phyloP scores from a whole-genome alignment of 306 rosid genomes.

The Parietaria judaica region DNA sequence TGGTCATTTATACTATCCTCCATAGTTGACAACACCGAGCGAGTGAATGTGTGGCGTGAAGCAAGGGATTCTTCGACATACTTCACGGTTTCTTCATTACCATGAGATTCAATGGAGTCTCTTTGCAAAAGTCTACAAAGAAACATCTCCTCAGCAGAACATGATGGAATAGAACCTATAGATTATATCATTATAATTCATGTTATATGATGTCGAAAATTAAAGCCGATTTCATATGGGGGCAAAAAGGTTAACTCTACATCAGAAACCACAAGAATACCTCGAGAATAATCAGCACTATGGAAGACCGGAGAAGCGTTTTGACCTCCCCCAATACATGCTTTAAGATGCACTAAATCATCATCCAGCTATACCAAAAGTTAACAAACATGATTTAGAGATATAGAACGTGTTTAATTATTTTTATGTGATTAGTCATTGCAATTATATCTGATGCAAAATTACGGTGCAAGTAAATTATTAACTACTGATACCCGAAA shows the following conservation, averaged over 20 bases:
- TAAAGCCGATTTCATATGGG: not conserved
- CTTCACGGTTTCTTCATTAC: constrained; percentile 27
- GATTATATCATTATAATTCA: constrained; percentile 26
- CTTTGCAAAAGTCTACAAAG: constrained; percentile 73
- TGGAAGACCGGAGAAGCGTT: constrained; percentile 39
- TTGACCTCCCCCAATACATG: constrained; percentile 60
- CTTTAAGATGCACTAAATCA: constrained; percentile 73
- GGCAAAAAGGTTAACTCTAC: not conserved
- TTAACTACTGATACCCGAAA: not conserved
- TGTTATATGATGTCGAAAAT: constrained; percentile 12
- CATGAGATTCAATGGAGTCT: constrained; percentile 47
- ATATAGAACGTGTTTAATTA: too few relatives aligned
- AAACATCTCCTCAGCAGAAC: constrained; percentile 74
- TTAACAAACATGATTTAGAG: constrained; percentile 15
- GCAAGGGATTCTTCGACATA: constrained; percentile 63
- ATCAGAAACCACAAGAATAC: constrained; percentile 22
- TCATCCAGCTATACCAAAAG: constrained; percentile 56
- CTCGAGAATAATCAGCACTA: constrained; percentile 34
- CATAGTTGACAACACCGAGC: constrained; percentile 44
- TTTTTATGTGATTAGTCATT: too few relatives aligned
- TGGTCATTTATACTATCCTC: constrained; percentile 45
- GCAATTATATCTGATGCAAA: too few relatives aligned
- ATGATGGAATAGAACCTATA: constrained; percentile 59
- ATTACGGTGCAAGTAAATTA: constrained; percentile 3
- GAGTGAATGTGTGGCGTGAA: constrained; percentile 53